Conservation (phyloP, 768 basidiomycete genomes). For the Trametes meyenii region DNA sequence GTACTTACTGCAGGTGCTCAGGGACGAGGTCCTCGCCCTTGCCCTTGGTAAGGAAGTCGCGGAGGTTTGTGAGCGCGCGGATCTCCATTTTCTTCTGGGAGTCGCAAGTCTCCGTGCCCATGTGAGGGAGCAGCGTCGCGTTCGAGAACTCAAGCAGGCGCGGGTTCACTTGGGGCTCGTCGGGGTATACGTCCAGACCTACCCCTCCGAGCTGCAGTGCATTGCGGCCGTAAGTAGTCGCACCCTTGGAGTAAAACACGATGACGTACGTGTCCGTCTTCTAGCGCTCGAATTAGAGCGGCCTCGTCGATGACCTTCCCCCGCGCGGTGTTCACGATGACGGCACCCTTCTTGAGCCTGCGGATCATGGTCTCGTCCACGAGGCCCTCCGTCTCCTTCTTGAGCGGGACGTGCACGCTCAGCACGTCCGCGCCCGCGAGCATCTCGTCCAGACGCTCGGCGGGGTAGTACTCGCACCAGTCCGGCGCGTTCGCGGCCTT, state of each 20-base stretch:
- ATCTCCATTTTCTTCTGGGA: slow-evolving; percentile 83
- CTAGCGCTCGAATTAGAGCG: slow-evolving; percentile 82
- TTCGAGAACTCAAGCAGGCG: slow-evolving; percentile 80
- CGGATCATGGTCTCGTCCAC: slow-evolving; percentile 79
- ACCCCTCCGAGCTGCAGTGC: slow-evolving; percentile 66
- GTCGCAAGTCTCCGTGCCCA: slow-evolving; percentile 88
- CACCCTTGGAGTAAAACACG: neutral
- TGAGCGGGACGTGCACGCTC: slow-evolving; percentile 84
- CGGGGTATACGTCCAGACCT: slow-evolving; percentile 84
- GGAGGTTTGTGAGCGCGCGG: slow-evolving; percentile 77
- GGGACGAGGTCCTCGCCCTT: slow-evolving; percentile 68
- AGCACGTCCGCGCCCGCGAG: slow-evolving; percentile 77
- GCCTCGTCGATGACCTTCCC: slow-evolving; percentile 90
- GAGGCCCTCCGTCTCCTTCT: slow-evolving; percentile 69
- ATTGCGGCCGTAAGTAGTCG: slow-evolving; percentile 8
- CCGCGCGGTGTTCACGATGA: slow-evolving; percentile 88
- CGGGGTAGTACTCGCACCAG: slow-evolving; percentile 76
- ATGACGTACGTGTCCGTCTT: slow-evolving; percentile 80
- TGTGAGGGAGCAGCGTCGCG: slow-evolving; percentile 86
- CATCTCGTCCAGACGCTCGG: slow-evolving; percentile 62
- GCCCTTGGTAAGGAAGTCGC: slow-evolving; percentile 67
- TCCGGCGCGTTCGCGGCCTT: slow-evolving; percentile 59
- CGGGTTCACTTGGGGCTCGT: slow-evolving; percentile 82
- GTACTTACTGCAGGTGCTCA: slow-evolving; percentile 43
- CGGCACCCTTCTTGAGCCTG: slow-evolving; percentile 72